A percentile compares a stretch with the other conserved stretches of the same genome.
Evolutionary conservation across 306 rosid species (phyloP).

Genomic region (Urtica urens): DNA sequence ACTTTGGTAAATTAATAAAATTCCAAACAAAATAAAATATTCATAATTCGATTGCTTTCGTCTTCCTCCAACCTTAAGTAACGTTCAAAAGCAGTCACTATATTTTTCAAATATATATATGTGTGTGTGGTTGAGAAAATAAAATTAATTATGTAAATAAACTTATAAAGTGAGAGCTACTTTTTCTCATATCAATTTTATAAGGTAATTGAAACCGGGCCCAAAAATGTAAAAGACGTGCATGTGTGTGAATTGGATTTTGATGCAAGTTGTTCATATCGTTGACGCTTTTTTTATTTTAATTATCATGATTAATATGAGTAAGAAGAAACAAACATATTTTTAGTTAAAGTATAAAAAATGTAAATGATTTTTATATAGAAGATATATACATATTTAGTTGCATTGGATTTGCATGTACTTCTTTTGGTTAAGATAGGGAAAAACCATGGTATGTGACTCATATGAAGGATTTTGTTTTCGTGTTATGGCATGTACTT

Average conservation of each 20-base stretch:
- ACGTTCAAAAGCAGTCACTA: neutral
- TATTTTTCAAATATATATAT: neutral
- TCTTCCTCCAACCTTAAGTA: neutral
- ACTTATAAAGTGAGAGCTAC: neutral
- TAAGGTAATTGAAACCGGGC: neutral
- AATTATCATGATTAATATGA: too few species aligned
- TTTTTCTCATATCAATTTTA: constrained; percentile 1
- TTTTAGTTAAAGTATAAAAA: too few species aligned
- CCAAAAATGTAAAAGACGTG: neutral
- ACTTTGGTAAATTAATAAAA: neutral
- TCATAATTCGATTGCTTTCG: neutral
- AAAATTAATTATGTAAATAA: neutral
- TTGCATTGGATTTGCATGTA: too few species aligned
- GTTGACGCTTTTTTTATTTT: neutral
- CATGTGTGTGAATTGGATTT: neutral
- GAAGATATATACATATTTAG: too few species aligned
- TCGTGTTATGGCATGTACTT: too few species aligned
- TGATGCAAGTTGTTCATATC: neutral
- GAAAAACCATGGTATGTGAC: too few species aligned
- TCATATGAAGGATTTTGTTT: neutral
- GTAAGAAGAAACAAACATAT: too few species aligned
- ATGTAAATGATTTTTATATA: too few species aligned
- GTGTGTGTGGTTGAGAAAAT: neutral
- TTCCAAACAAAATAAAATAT: neutral
- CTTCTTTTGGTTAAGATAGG: too few species aligned